Percentiles rank a stretch among this genome's conserved stretches.
phyloP scores from a whole-genome alignment of 495 filamentous ascomycete species.

The Venustampulla echinocandica region DNA sequence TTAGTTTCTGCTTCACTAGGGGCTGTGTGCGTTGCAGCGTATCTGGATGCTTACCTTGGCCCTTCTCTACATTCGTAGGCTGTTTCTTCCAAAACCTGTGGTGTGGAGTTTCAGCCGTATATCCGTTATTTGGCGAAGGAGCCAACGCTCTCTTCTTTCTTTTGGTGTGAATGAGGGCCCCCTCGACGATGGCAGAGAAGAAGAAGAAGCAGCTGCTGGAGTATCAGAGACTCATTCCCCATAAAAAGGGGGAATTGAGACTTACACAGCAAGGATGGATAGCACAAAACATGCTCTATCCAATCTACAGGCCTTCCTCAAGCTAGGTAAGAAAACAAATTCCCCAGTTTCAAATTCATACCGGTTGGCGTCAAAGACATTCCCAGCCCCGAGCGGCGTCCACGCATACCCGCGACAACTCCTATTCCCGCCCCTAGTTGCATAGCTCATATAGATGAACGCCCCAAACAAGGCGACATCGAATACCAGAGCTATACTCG shows the following conservation, averaged over 20 bases:
- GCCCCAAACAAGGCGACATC: slow-evolving; percentile 49
- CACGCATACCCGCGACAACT: slow-evolving; percentile 53
- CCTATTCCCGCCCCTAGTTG: slow-evolving; percentile 53
- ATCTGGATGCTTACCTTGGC: slow-evolving; percentile 30
- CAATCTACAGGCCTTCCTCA: slow-evolving; percentile 55
- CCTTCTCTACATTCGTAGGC: slow-evolving; percentile 33
- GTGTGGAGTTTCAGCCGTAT: slow-evolving; percentile 56
- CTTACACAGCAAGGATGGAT: slow-evolving; percentile 71
- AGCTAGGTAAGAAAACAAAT: slow-evolving; percentile 34
- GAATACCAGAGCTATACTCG: slow-evolving; percentile 60
- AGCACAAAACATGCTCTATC: slow-evolving; percentile 68
- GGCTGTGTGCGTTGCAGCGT: slow-evolving; percentile 19
- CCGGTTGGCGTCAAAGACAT: slow-evolving; percentile 30
- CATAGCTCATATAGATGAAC: slow-evolving; percentile 52
- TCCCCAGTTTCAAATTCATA: slow-evolving; percentile 31
- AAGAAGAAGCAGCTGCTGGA: slow-evolving; percentile 61
- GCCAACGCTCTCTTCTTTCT: slow-evolving; percentile 73
- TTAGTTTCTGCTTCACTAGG: slow-evolving; percentile 12
- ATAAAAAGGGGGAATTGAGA: slow-evolving; percentile 8
- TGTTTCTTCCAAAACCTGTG: slow-evolving; percentile 37
- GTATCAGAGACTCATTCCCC: slow-evolving; percentile 2
- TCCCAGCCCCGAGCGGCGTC: slow-evolving; percentile 59
- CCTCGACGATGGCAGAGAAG: slow-evolving; percentile 53
- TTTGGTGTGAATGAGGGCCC: slow-evolving; percentile 58
- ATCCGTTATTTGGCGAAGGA: slow-evolving; percentile 66